Base-by-base conservation (phyloP, 73 alveolate species). In the Halteria grandinella region DNA sequence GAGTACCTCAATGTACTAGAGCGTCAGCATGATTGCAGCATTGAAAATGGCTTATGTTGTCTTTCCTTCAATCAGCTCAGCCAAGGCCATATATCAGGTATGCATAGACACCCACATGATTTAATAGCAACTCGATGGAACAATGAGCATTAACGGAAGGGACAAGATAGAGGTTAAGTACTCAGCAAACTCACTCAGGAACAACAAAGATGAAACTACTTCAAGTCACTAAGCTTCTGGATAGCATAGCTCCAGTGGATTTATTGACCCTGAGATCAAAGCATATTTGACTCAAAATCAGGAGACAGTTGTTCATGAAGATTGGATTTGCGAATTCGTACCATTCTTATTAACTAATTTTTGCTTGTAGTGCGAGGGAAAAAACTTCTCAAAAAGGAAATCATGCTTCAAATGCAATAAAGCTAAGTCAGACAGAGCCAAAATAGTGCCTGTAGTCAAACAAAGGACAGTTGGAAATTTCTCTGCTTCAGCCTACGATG, bases 321-420 rank as follows among this genome's bases (percentile, higher is more conserved):
- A 77, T 48, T 77, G 88, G 88, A 15, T 57, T 12, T 77, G 88
- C 45, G 88, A 77, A 73, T 10, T 14, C 41, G 85, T 73, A 73
- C 17, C 33, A 15, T 28, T 33, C 1, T 10, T 14, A 39, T 39
- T 14, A 39, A 39, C 50, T 39, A 39, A 11, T 3, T 10, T 6
- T n/a, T 44, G 39, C 1, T 20, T 8, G 3, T 10, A 59, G 75
- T 77, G 88, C 33, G 88, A 77, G 17, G 76, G 75, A n/a, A 63
- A 57, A 47, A 77, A 77, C 33, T 77, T 77, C 66, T 62, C 74
- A 21, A 77, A 70, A 47, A 77, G 88, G 29, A 59, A 48, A 31
- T 2, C 11, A 6, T 77, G 88, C 44, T 77, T 36, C 36, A 60
- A 77, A 49, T 77, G 88, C 64, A 27, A 33, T 11, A 29, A 31